These are phyloP conservation scores for Chaetomium cochliodes DNA, from an alignment of 495 filamentous ascomycete genomes.

Conservation along the genomic window DNA sequence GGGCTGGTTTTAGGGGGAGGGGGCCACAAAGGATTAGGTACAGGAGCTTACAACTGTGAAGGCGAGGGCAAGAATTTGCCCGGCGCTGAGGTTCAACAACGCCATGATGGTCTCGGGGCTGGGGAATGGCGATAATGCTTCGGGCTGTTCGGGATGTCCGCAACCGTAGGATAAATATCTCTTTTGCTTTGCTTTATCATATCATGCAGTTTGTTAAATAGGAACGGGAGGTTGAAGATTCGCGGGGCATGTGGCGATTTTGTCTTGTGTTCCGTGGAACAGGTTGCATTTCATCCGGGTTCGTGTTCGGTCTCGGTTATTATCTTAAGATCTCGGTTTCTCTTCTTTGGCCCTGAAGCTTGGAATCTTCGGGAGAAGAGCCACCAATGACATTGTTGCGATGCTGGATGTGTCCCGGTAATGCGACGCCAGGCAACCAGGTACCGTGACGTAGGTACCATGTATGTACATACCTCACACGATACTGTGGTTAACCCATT, in stretches of 20 bases:
- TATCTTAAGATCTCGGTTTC: neutral
- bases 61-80: slow-evolving; percentile 15
- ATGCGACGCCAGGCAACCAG: too few species aligned
- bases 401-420: neutral
- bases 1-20: too few species aligned
- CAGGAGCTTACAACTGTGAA: slow-evolving; percentile 4
- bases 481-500: too few species aligned
- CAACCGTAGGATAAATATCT: too few species aligned
- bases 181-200: too few species aligned
- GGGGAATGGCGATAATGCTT: neutral
- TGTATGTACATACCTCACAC: too few species aligned
- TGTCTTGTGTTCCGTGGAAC: neutral
- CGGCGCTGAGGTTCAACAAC: slow-evolving; percentile 11
- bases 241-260: neutral
- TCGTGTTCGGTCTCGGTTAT: slow-evolving; percentile 2
- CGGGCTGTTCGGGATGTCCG: neutral
- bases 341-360: neutral
- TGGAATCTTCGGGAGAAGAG: too few species aligned
- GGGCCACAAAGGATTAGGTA: too few species aligned
- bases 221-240: neutral
- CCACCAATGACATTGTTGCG: too few species aligned
- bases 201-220: neutral
- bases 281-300: neutral
- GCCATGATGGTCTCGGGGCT: slow-evolving; percentile 14
- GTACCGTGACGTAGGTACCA: too few species aligned